Percentiles rank a stretch among this genome's conserved stretches.
These are phyloP conservation scores for Coniochaeta sp. DNA, from an alignment of 2,329 filamentous ascomycete species.

Conservation along the genomic window DNA sequence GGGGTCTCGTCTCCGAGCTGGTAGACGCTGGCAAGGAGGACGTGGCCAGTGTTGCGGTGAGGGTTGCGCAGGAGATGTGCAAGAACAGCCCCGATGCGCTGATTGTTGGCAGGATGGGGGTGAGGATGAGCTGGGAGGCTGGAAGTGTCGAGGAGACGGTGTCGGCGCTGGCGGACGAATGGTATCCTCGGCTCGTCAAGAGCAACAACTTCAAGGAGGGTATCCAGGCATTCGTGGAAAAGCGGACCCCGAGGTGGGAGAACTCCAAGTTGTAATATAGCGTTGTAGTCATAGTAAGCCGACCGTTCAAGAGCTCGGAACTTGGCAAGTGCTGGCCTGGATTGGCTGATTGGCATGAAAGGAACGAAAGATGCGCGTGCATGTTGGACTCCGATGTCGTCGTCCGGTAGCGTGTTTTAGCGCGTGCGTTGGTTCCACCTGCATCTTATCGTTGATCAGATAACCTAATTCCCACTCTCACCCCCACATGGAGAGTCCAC, in stretches of 20 bases:
- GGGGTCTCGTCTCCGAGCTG: conserved; percentile 63
- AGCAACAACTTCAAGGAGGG: conserved; percentile 20
- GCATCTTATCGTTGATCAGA: no score
- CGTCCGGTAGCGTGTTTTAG: no score
- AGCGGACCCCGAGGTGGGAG: conserved; percentile 16
- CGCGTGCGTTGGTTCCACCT: no score
- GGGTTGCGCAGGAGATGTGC: conserved; percentile 54
- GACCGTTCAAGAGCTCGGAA: no score
- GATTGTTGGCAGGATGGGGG: conserved; percentile 61
- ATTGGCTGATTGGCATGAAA: no score
- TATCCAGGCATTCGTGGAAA: conserved; percentile 19
- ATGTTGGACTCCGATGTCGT: no score
- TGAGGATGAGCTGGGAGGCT: conserved; percentile 66
- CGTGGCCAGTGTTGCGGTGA: conserved; percentile 51
- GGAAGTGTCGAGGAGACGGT: conserved; percentile 17
- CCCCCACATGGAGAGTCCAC: no score
- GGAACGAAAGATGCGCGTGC: no score
- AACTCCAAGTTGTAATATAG: conserved; percentile 15
- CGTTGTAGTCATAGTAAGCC: not conserved
- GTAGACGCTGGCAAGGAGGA: conserved; percentile 34
- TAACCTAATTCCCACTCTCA: no score
- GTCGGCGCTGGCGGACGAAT: conserved; percentile 12
- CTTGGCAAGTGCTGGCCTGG: no score
- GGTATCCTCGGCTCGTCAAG: conserved; percentile 15
- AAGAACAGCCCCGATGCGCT: conserved; percentile 68